Base-by-base conservation (phyloP, 1,139 yeast species). In the Kodamaea plutei region DNA sequence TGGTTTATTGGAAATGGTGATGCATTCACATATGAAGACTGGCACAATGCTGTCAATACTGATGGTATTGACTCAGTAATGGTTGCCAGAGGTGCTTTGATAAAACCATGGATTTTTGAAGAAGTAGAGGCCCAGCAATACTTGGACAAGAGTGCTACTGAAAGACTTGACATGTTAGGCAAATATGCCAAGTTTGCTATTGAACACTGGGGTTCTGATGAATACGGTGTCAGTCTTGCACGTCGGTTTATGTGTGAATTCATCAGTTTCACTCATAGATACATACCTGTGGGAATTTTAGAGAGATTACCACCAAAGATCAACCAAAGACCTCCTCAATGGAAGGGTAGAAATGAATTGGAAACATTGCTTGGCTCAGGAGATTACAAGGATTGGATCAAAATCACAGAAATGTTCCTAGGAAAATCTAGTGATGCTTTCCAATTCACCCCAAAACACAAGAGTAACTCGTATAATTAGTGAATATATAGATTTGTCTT, bases 81-180 rank as follows among this genome's bases (percentile, higher is more conserved):
- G 97, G 89, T 93, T 34, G 98, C 98, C 2, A 75, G 99, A 48
- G 98, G 97, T 33, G 97, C 97, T 1, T 73, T 91, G 44, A 89
- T 93, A 55, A 91, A 93, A 59, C 99, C 99, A 28, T 91, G 99
- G 99, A 85, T 91, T 29, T 91, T 91, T 49, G 97, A 93, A 62
- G 99, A 91, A 60, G 77, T 93, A 32, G 93, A 89, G 35, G 70
- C 93, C 6, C 78, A 79, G 48, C 97, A 91, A 56, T 82, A 88
- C 52, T 60, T 91, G 42, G 99, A 91, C 58, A 93, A 91, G 59
- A 69, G 87, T 3, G 80, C 96, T n/a, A 66, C 79, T 22, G 96
- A 91, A 58, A 76, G 99, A 56, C 70, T 91, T 37, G 94, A 80
- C 19, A 76, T 82, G 33, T 59, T 89, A 46, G 67, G 68, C 40